Evolutionary conservation across 441 rosid species (phyloP), one percentile per base, ranked within the genome.

Genomic region (Dalechampia spathulata): DNA sequence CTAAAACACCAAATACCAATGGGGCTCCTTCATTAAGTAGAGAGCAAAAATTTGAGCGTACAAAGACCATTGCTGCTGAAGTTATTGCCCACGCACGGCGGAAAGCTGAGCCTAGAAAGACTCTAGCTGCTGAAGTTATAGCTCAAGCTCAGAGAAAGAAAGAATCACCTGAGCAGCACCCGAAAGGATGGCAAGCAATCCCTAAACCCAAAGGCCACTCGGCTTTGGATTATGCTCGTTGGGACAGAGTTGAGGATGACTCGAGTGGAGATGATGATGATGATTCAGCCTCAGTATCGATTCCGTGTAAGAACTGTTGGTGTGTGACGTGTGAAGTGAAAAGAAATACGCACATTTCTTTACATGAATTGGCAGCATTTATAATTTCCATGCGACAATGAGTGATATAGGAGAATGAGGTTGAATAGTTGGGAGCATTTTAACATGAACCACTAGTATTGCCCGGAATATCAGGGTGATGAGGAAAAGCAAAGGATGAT

Each of bases 171-270:
- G 60, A 50, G 17, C 72, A 70, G 22, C 69, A 69, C 51, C 62
- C 87, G 21, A 71, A 75, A 30, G 96, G 84, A 58, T 91, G 96
- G 98, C 80, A 83, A 75, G 78, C 96, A 6, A 91, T 91, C 58
- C 98, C 98, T 25, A 91, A 87, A 71, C 95, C 98, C n/a, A 91
- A 91, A 82, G 98, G 98, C 34, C 96, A 91, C 73, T 83, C 98
- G 1, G 48, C 96, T 22, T 74, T 91, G 39, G 84, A 91, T 72
- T 91, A 91, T 63, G 89, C 80, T 6, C 79, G 96, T 37, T 91
- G 98, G 96, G 80, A 87, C 57, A 72, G 73, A 27, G 96, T 91
- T 52, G 82, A 78, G 62, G 86, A 83, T 57, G 82, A 77, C 60
- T 85, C 96, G 1, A 85, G 98, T 52, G 96, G 83, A 20, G 93